Percentiles rank a stretch among this genome's conserved stretches.
phyloP scores from a whole-genome alignment of 2,329 filamentous ascomycete genomes.

The Colletotrichum sp. region DNA sequence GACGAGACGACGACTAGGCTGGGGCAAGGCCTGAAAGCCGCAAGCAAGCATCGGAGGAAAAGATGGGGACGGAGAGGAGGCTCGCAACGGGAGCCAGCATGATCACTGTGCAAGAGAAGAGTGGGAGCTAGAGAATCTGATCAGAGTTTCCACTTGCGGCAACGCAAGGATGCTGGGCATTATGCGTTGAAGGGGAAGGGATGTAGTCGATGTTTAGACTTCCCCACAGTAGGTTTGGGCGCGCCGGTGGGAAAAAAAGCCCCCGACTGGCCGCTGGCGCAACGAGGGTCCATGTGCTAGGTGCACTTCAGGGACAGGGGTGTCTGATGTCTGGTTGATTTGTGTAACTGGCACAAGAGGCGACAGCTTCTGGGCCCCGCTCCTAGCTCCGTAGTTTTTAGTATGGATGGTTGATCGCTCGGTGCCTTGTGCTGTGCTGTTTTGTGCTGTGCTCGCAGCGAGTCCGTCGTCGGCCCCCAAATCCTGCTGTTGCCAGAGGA shows the following conservation, averaged over 20 bases:
- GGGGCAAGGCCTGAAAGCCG: constrained; percentile 16
- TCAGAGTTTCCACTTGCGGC: constrained; percentile 35
- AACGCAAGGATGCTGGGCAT: constrained; percentile 34
- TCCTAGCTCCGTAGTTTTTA: background rate
- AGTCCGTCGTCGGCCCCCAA: background rate
- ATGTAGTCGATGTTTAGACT: constrained; percentile 35
- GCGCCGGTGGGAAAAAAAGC: constrained; percentile 27
- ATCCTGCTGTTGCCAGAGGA: background rate
- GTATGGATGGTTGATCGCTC: constrained; percentile 3
- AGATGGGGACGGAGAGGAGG: constrained; percentile 23
- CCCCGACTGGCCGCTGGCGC: constrained; percentile 24
- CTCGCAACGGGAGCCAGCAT: constrained; percentile 29
- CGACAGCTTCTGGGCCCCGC: constrained; percentile 21
- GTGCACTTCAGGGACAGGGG: constrained; percentile 11
- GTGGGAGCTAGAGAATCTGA: constrained; percentile 22
- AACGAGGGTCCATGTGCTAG: constrained; percentile 15
- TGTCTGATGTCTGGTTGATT: constrained; percentile 18
- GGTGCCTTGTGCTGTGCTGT: constrained; percentile 22
- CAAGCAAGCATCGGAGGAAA: constrained; percentile 18
- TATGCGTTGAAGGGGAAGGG: constrained; percentile 35
- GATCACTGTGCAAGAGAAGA: constrained; percentile 25
- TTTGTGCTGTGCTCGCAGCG: background rate
- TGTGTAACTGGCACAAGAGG: constrained; percentile 22
- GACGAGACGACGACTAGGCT: constrained; percentile 6
- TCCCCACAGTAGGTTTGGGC: constrained; percentile 36